These are phyloP conservation scores for Silene vulgaris DNA, from an alignment of 179 eudicot species.

Conservation along the genomic window DNA sequence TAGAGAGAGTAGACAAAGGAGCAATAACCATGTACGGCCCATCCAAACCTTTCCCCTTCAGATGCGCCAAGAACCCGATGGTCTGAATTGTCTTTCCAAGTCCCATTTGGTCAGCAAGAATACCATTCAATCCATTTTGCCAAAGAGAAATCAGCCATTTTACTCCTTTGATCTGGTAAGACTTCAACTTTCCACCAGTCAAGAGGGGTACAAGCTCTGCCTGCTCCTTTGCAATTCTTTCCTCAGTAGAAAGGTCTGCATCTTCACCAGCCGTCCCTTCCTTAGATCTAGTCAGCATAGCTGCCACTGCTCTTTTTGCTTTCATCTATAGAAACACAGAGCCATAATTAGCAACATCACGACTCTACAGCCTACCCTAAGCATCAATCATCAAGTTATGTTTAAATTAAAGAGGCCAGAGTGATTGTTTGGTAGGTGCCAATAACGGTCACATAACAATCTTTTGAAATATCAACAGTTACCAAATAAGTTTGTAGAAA, in stretches of 20 bases:
- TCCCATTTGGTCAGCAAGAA: conserved; percentile 99
- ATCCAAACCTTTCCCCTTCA: conserved; percentile 86
- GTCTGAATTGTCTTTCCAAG: conserved; percentile 99
- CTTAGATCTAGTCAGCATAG: conserved; percentile 79
- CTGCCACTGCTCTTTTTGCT: conserved; percentile 98
- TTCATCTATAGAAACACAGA: conserved; percentile 42
- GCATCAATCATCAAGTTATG: conserved; percentile 4
- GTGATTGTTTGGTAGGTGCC: not conserved
- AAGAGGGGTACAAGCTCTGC: conserved; percentile 72
- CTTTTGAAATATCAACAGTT: not conserved
- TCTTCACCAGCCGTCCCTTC: conserved; percentile 61
- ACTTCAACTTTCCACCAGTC: conserved; percentile 88
- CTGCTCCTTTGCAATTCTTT: conserved; percentile 74
- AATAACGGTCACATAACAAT: not conserved
- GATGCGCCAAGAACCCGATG: conserved; percentile 82
- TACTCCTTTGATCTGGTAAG: conserved; percentile 88
- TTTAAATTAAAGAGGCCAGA: not conserved
- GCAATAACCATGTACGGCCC: conserved; percentile 98
- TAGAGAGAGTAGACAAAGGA: conserved; percentile 93
- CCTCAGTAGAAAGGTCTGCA: conserved; percentile 62
- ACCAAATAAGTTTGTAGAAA: not conserved
- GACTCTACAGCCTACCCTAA: not conserved
- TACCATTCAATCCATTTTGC: conserved; percentile 98
- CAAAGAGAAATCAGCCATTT: conserved; percentile 95
- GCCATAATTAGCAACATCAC: conserved; percentile 3